Percentiles rank a stretch among this genome's conserved stretches.
phyloP scores from a whole-genome alignment of 192 early-diverging fungal species.

The Umbelopsis vinacea region DNA sequence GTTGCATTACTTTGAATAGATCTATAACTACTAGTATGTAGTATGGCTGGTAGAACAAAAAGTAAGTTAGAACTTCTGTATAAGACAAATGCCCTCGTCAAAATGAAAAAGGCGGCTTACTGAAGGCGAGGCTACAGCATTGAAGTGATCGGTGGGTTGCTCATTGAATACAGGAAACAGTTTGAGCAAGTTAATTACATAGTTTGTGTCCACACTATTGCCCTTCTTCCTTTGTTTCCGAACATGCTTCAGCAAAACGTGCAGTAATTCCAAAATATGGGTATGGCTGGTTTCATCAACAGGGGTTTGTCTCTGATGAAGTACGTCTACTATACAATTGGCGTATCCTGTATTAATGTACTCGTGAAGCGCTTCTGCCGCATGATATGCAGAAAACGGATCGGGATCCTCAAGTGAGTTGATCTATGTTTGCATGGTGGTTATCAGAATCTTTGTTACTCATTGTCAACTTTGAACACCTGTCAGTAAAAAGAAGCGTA shows the following conservation, averaged over 20 bases:
- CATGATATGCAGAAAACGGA: conserved; percentile 10
- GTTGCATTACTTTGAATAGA: background rate
- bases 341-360: background rate
- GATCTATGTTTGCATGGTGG: background rate
- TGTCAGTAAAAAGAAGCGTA: background rate
- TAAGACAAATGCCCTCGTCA: background rate
- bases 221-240: background rate
- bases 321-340: background rate
- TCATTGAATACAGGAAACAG: background rate
- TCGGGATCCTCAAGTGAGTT: background rate
- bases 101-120: no score
- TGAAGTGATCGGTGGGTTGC: background rate
- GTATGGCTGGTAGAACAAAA: background rate
- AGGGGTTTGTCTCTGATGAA: background rate
- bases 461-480: background rate
- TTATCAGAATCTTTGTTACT: background rate
- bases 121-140: background rate
- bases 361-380: background rate
- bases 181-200: background rate
- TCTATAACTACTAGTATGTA: background rate
- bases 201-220: background rate
- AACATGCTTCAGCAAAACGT: background rate
- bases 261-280: background rate
- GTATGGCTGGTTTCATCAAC: background rate
- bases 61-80: background rate